Conservation (phyloP, 2,329 filamentous ascomycete species). For the Ceratocystis huliohia region DNA sequence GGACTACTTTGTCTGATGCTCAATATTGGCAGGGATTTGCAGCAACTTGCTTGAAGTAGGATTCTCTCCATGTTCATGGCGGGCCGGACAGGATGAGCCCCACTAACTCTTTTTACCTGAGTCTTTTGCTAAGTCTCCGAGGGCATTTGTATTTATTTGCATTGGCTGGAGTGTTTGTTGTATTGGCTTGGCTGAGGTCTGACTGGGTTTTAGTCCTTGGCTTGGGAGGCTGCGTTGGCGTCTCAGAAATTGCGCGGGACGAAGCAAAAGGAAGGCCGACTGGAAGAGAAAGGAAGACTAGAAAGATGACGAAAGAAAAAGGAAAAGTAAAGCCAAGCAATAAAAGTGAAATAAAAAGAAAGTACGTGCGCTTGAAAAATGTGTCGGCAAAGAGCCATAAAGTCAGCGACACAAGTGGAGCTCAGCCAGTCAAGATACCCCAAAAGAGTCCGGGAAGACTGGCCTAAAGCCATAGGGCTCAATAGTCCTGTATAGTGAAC, state of each 20-base stretch:
- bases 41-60: neutral
- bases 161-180: too few relatives aligned
- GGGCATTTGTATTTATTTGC: too few relatives aligned
- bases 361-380: neutral
- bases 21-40: conserved; percentile 10
- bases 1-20: neutral
- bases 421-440: too few relatives aligned
- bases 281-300: neutral
- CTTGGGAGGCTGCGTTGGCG: too few relatives aligned
- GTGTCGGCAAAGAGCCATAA: neutral
- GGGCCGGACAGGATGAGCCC: neutral
- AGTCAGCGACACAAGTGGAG: neutral
- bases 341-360: neutral
- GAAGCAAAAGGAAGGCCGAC: too few relatives aligned
- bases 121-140: too few relatives aligned
- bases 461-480: neutral
- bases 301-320: neutral
- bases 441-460: neutral
- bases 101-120: neutral
- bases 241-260: too few relatives aligned
- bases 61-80: conserved; percentile 1
- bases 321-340: neutral
- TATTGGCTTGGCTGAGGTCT: too few relatives aligned
- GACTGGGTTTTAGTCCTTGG: too few relatives aligned
- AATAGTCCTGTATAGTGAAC: neutral